phyloP scores from a whole-genome alignment of 441 rosid species.

The Dalechampia spathulata region DNA sequence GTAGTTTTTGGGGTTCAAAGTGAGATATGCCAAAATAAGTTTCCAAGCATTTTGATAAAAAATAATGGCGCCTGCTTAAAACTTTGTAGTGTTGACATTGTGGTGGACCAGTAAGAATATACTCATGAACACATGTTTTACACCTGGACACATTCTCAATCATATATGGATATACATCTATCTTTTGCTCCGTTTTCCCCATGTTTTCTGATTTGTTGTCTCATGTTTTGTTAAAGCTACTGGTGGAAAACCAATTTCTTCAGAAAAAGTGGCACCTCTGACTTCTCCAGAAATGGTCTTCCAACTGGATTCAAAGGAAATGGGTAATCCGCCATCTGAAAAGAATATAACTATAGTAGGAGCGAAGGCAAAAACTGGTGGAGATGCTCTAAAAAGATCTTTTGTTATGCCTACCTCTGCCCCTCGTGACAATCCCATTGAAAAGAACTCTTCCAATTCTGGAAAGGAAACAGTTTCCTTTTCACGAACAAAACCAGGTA shows the following conservation, averaged over 20 bases:
- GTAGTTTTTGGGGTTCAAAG: background rate
- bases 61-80: background rate
- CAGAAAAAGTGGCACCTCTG: constrained; percentile 32
- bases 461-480: constrained; percentile 49
- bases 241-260: constrained; percentile 49
- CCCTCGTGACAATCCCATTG: constrained; percentile 36
- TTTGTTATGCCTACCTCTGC: constrained; percentile 30
- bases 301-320: too few relatives aligned
- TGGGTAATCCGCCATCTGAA: constrained; percentile 21
- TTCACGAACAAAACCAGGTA: constrained; percentile 78
- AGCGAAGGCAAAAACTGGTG: constrained; percentile 32
- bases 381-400: constrained; percentile 33
- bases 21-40: too few relatives aligned
- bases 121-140: background rate
- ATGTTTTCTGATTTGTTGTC: constrained; percentile 19
- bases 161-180: too few relatives aligned
- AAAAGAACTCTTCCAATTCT: constrained; percentile 44
- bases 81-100: background rate
- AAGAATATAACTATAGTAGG: constrained; percentile 29
- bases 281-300: too few relatives aligned
- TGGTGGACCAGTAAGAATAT: background rate
- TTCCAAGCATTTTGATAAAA: background rate
- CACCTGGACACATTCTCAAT: background rate
- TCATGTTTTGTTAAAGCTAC: constrained; percentile 46
- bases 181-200: too few relatives aligned